phyloP scores from a whole-genome alignment of 2,329 filamentous ascomycete species.

The Lachnellula cervina region DNA sequence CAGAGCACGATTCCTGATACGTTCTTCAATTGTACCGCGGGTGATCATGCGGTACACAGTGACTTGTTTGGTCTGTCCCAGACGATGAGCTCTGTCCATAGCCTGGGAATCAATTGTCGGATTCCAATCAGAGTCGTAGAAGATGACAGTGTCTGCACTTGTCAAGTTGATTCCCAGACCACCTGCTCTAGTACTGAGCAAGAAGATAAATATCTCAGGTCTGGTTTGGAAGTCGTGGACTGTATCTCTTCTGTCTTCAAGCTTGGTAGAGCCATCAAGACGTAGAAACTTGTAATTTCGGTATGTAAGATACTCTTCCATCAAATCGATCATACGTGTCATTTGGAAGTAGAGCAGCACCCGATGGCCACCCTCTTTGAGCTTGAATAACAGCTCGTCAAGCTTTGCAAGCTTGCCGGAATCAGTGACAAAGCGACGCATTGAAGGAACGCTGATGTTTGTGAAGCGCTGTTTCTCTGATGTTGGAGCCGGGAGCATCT shows the following conservation, averaged over 20 bases:
- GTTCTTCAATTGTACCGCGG: conserved; percentile 92
- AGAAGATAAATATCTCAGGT: conserved; percentile 93
- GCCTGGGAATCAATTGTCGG: conserved; percentile 97
- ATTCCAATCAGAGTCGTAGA: conserved; percentile 99
- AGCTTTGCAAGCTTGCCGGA: conserved; percentile 93
- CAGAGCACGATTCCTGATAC: conserved; percentile 91
- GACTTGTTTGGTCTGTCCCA: conserved; percentile 92
- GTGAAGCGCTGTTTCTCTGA: conserved; percentile 82
- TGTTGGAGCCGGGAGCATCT: conserved; percentile 71
- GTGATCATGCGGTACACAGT: conserved; percentile 98
- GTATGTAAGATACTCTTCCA: conserved; percentile 98
- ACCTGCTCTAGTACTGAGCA: conserved; percentile 92
- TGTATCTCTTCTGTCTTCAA: conserved; percentile 94
- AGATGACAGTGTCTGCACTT: conserved; percentile 95
- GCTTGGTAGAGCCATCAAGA: conserved; percentile 91
- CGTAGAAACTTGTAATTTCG: conserved; percentile 99
- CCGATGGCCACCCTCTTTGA: conserved; percentile 89
- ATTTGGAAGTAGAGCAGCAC: conserved; percentile 99
- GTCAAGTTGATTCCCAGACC: conserved; percentile 98
- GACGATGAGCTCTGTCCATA: conserved; percentile 97
- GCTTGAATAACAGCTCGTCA: conserved; percentile 77
- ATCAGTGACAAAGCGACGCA: conserved; percentile 96
- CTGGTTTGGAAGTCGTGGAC: conserved; percentile 94
- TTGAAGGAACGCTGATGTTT: conserved; percentile 88
- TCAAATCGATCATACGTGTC: conserved; percentile 99